phyloP scores from a whole-genome alignment of 495 filamentous ascomycete species.

The Astrocystis sublimbata region DNA sequence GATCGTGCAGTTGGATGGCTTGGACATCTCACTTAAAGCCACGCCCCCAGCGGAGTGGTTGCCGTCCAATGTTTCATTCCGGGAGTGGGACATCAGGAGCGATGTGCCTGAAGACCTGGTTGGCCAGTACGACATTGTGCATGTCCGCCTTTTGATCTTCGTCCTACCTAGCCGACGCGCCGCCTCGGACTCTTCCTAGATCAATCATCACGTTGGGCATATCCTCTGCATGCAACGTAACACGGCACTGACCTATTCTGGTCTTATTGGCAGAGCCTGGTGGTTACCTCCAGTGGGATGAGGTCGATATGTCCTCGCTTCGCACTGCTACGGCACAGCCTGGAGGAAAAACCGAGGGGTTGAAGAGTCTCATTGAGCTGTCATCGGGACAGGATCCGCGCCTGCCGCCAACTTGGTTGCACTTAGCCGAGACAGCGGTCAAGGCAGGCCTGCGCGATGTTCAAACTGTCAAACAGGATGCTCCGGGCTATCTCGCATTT shows the following conservation, averaged over 20 bases:
- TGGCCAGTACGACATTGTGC: conserved; percentile 39
- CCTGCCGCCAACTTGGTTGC: not conserved
- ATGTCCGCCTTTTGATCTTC: conserved; percentile 35
- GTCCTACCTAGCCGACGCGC: conserved; percentile 29
- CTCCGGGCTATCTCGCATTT: not conserved
- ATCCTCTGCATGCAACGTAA: too few relatives aligned
- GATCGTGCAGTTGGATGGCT: not conserved
- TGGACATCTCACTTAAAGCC: conserved; percentile 32
- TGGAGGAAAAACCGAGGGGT: not conserved
- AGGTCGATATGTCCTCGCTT: not conserved
- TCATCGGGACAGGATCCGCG: not conserved
- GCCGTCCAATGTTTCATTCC: conserved; percentile 33
- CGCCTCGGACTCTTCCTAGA: not conserved
- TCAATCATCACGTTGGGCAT: too few relatives aligned
- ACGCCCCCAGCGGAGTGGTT: conserved; percentile 31
- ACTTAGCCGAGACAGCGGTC: not conserved
- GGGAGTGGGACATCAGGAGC: conserved; percentile 31
- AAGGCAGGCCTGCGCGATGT: not conserved
- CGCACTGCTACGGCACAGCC: not conserved
- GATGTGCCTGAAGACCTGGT: conserved; percentile 25
- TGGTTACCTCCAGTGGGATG: not conserved
- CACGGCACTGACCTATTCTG: not conserved
- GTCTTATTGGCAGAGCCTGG: not conserved
- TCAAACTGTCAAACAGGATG: not conserved
- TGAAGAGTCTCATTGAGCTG: not conserved